These are phyloP conservation scores for Fomitopsis betulina DNA, from an alignment of 1,284 basidiomycete genomes.

Conservation along the genomic window DNA sequence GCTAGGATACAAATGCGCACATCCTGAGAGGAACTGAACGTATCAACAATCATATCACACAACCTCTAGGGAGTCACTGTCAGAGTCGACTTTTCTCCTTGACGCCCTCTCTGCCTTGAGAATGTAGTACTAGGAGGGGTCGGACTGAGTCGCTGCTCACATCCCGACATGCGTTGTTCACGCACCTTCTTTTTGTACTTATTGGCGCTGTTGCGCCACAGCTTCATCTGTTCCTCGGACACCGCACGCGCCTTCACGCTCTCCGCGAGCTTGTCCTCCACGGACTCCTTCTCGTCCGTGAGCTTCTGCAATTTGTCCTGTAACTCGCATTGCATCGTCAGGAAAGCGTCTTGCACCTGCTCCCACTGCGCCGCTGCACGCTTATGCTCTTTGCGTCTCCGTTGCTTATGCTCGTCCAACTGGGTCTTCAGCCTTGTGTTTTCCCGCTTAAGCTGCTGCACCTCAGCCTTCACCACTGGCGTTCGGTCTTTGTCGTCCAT, in stretches of 20 bases:
- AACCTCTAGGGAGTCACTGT: conserved; percentile 5
- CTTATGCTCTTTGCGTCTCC: background rate
- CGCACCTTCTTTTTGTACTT: conserved; percentile 15
- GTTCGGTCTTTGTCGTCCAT: background rate
- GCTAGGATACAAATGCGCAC: background rate
- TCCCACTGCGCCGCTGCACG: background rate
- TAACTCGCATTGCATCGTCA: background rate
- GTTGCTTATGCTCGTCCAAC: background rate
- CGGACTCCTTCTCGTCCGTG: background rate
- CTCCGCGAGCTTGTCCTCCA: conserved; percentile 3
- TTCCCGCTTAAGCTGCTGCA: background rate
- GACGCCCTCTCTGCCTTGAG: conserved; percentile 10
- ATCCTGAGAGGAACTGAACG: background rate
- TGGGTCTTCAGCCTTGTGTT: background rate
- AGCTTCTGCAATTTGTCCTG: background rate
- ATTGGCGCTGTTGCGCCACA: conserved; percentile 10
- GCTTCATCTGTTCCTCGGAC: conserved; percentile 2
- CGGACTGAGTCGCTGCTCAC: background rate
- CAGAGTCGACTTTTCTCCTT: conserved; percentile 7
- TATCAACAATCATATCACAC: background rate
- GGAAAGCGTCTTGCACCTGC: background rate
- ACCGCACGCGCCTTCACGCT: background rate
- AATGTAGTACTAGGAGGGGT: conserved; percentile 9
- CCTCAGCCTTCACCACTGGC: background rate
- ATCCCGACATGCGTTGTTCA: background rate